Base-by-base conservation (phyloP, 2,329 filamentous ascomycete genomes). In the Alternaria sp. region DNA sequence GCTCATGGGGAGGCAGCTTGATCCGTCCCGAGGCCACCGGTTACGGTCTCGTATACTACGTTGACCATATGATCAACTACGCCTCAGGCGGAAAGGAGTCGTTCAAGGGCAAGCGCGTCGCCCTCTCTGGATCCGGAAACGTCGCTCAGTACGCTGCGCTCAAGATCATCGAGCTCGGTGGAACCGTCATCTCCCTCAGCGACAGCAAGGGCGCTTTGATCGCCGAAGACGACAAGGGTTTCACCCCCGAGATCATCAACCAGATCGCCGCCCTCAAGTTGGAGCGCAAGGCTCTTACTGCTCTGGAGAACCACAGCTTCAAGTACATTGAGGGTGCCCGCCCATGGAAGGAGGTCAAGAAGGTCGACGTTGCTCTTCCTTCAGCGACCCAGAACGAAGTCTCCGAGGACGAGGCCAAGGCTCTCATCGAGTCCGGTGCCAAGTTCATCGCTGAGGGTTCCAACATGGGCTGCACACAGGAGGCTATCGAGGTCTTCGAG, bases 391-490 rank as follows among this genome's bases (percentile, higher is more conserved):
- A 99, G 87, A 99, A 99, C 86, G 96, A 99, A 85, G 93, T 99
- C 77, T 93, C 88, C 78, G 89, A 90, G 79, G 93, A 96, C 75
- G 96, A 99, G 86, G 96, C 94, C 57, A 86, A 93, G 84, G 89
- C 88, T 17, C 88, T 98, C 47, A 88, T 97, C 63, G 86, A 86
- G 54, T 87, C 87, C 63, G 95, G 95, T 71, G 88, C 87, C 78
- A 89, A 90, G 80, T 96, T 93, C 85, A 90, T 98, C 71, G 96
- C 96, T 62, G 96, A 99, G 85, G 96, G 96, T 61, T 96, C 91
- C 83, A 98, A 98, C 89, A 98, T 99, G 96, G 96, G 96, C 69
- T 97, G 93, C 87, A 97, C 94, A 32, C 93, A 96, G 83, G 93
- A 92, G 70, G 95, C 95, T 72, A 97, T 99, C 76, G 92, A 97